These are phyloP conservation scores for Ampelomyces quisqualis DNA, from an alignment of 2,329 filamentous ascomycete genomes.

Conservation along the genomic window DNA sequence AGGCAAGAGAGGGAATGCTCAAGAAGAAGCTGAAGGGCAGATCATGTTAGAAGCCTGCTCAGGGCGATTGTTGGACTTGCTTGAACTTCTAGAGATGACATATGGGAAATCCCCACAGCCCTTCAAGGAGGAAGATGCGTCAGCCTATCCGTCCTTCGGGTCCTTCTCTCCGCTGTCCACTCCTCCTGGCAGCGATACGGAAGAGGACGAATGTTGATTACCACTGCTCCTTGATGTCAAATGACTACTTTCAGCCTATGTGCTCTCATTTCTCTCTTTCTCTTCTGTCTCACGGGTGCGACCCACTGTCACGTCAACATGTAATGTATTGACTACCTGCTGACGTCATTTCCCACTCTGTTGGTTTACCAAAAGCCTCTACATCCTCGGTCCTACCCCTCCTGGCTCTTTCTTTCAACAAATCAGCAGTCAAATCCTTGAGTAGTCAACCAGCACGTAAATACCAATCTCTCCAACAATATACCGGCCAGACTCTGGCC, in stretches of 20 bases:
- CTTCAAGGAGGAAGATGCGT: conserved; percentile 3
- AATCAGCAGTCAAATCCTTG: too few species aligned
- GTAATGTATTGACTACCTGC: too few species aligned
- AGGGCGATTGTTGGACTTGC: conserved; percentile 35
- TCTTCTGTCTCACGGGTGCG: too few species aligned
- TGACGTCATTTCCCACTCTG: too few species aligned
- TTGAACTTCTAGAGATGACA: conserved; percentile 37
- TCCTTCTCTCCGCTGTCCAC: conserved; percentile 27
- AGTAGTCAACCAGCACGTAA: too few species aligned
- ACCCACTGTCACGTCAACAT: too few species aligned
- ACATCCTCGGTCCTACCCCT: too few species aligned
- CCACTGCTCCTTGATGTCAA: not conserved
- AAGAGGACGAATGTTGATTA: conserved; percentile 5
- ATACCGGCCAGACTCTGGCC: too few species aligned
- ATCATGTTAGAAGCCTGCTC: conserved; percentile 38
- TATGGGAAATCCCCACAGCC: conserved; percentile 13
- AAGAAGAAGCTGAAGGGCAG: conserved; percentile 42
- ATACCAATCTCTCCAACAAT: too few species aligned
- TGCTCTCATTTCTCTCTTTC: not conserved
- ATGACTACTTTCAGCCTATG: not conserved
- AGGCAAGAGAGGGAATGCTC: conserved; percentile 45
- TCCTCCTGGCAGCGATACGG: conserved; percentile 25
- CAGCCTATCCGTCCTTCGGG: conserved; percentile 20
- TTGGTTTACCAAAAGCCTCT: too few species aligned
- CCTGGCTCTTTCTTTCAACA: too few species aligned